Evolutionary conservation across 768 basidiomycete species (phyloP).

Genomic region (Rhizopogon vinicolor): DNA sequence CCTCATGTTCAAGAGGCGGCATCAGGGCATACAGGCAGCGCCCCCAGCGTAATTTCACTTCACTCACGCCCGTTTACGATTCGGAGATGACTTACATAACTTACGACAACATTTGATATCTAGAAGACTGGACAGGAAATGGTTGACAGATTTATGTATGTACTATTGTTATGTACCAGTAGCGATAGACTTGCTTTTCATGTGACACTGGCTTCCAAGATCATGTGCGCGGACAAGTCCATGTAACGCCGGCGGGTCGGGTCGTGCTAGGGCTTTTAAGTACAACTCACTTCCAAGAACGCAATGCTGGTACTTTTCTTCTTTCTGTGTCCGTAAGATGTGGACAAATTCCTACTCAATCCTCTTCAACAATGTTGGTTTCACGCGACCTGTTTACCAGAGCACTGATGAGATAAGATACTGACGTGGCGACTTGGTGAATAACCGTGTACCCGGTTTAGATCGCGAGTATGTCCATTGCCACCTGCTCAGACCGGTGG

Average conservation of each 20-base stretch:
- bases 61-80: neutral
- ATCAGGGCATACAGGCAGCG: neutral
- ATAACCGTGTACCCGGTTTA: too few relatives aligned
- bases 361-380: too few relatives aligned
- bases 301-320: neutral
- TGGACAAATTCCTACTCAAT: neutral
- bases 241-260: neutral
- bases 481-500: too few relatives aligned
- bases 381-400: too few relatives aligned
- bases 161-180: neutral
- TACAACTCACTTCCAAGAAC: neutral
- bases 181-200: neutral
- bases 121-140: neutral
- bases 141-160: neutral
- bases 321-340: neutral
- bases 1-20: neutral
- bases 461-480: too few relatives aligned
- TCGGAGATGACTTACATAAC: neutral
- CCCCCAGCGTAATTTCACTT: neutral
- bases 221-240: neutral
- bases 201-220: neutral
- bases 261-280: neutral
- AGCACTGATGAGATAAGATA: too few relatives aligned
- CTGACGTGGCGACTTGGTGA: too few relatives aligned
- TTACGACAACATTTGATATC: neutral